Conservation (phyloP, 1,284 basidiomycete species). For the Agaricales sp. region DNA sequence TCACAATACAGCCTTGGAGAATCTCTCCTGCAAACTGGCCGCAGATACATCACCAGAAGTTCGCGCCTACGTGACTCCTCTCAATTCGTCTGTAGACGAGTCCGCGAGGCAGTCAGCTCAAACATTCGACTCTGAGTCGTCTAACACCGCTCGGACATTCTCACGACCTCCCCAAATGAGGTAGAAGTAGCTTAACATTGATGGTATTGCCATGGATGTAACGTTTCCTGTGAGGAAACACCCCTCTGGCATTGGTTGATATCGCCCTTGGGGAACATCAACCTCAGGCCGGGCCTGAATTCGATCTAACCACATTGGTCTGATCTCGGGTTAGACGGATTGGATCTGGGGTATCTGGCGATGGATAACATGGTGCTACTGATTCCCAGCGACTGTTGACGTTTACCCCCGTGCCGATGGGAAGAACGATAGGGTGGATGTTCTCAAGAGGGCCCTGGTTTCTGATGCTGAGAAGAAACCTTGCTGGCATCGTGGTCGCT, state of each 20-base stretch:
- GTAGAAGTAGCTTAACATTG: too few species aligned
- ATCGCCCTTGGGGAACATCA: too few species aligned
- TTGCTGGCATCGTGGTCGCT: background rate
- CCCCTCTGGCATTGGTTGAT: too few species aligned
- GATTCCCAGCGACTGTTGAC: too few species aligned
- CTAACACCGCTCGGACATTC: background rate
- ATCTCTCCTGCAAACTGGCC: conserved; percentile 30
- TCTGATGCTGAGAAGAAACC: background rate
- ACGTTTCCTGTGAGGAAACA: too few species aligned
- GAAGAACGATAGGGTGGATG: background rate
- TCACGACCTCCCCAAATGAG: background rate
- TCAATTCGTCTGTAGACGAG: conserved; percentile 6
- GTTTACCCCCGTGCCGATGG: background rate
- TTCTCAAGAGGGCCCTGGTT: background rate
- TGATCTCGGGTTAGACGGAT: too few species aligned
- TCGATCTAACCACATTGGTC: too few species aligned
- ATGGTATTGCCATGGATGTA: too few species aligned
- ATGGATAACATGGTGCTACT: too few species aligned
- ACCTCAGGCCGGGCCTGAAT: too few species aligned
- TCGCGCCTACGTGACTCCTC: conserved; percentile 24
- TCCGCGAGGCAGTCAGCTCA: background rate
- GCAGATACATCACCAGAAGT: conserved; percentile 42
- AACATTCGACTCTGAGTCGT: conserved; percentile 5
- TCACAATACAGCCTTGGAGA: conserved; percentile 17
- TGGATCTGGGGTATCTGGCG: too few species aligned